Evolutionary conservation across 108 stramenopile genomes (phyloP).

Genomic region (Cyclotella distinguenda): DNA sequence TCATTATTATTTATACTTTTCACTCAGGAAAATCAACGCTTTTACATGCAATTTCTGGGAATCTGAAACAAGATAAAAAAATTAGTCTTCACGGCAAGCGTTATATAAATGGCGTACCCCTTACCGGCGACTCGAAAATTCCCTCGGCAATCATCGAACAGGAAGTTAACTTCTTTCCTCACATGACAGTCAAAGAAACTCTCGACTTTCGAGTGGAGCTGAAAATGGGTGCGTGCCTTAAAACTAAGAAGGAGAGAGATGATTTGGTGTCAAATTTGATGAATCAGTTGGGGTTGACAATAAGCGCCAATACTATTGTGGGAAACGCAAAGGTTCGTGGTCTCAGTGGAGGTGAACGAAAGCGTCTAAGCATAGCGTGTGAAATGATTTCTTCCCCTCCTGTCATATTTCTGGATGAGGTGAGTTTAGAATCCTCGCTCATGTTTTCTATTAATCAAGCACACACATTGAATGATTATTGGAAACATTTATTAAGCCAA

Average conservation of each 20-base stretch:
- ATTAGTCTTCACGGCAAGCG: constrained; percentile 59
- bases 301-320: constrained; percentile 79
- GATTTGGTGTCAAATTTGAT: constrained; percentile 62
- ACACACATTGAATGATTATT: neutral
- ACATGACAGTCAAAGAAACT: constrained; percentile 89
- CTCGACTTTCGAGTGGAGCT: constrained; percentile 77
- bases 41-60: constrained; percentile 82
- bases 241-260: constrained; percentile 59
- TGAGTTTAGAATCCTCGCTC: neutral
- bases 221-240: constrained; percentile 68
- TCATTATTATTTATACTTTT: neutral
- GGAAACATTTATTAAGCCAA: constrained; percentile 42
- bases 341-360: constrained; percentile 85
- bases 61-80: constrained; percentile 66
- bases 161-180: constrained; percentile 82
- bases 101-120: constrained; percentile 59
- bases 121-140: constrained; percentile 65
- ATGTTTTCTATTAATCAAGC: neutral
- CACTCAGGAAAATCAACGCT: constrained; percentile 62
- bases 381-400: constrained; percentile 82
- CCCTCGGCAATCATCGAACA: constrained; percentile 81
- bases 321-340: constrained; percentile 81
- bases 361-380: constrained; percentile 82
- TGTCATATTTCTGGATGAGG: constrained; percentile 77
- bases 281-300: constrained; percentile 66